Conservation (phyloP, 2,329 filamentous ascomycete genomes). For the Elsinoe fawcettii region DNA sequence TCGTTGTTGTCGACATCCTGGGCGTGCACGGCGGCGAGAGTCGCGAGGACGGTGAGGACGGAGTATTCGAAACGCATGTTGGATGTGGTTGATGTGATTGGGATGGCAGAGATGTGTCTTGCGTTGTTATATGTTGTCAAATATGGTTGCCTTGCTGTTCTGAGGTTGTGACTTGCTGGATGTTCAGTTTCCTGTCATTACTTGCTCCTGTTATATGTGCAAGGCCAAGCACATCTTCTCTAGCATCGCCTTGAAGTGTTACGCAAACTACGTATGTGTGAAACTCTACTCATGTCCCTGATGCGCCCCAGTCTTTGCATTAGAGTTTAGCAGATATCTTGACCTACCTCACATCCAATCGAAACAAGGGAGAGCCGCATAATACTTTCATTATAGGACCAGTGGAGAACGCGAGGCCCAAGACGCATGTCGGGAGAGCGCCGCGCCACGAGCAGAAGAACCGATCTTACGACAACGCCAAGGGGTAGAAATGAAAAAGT, state of each 20-base stretch:
- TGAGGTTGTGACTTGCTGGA: background rate
- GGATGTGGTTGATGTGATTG: background rate
- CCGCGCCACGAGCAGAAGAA: constrained; percentile 4
- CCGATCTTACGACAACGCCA: constrained; percentile 12
- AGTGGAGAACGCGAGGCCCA: background rate
- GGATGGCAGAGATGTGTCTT: background rate
- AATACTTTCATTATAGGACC: constrained; percentile 5
- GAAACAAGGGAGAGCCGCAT: constrained; percentile 1
- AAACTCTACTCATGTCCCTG: background rate
- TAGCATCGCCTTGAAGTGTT: constrained; percentile 8
- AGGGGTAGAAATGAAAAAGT: constrained; percentile 2
- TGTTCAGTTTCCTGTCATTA: background rate
- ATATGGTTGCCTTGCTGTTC: constrained; percentile 5
- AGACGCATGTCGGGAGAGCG: constrained; percentile 1
- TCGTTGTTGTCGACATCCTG: constrained; percentile 28
- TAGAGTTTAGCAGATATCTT: constrained; percentile 13
- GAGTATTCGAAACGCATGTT: constrained; percentile 14
- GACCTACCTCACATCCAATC: constrained; percentile 12
- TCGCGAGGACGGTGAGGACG: constrained; percentile 15
- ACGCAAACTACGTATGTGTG: constrained; percentile 9
- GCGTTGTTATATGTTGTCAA: constrained; percentile 2
- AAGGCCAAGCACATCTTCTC: background rate
- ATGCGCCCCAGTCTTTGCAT: background rate
- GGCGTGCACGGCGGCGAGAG: constrained; percentile 19
- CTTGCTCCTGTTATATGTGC: constrained; percentile 8